Percentiles rank a stretch among this genome's conserved stretches.
Conservation (phyloP, 371 early-diverging fungal species). For the Mycotypha africana region DNA sequence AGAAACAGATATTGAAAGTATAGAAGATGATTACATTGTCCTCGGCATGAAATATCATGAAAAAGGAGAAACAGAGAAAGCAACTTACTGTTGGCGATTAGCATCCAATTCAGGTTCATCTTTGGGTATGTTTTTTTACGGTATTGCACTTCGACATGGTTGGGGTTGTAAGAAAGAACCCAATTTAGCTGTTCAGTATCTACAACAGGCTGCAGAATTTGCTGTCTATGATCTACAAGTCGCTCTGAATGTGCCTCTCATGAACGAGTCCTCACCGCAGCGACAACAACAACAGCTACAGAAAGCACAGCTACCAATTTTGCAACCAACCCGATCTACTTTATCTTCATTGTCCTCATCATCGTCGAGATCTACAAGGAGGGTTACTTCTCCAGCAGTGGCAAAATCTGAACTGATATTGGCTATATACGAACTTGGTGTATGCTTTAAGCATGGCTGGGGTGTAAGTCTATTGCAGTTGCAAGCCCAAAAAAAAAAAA, state of each 20-base stretch:
- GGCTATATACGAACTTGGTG: slow-evolving; percentile 85
- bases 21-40: slow-evolving; percentile 6
- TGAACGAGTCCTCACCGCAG: no score
- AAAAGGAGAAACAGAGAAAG: slow-evolving; percentile 68
- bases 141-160: slow-evolving; percentile 87
- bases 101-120: slow-evolving; percentile 72
- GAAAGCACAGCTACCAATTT: no score
- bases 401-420: slow-evolving; percentile 57
- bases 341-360: no score
- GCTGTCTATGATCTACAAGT: slow-evolving; percentile 61
- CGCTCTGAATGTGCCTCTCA: slow-evolving; percentile 14
- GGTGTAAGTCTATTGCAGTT: no score
- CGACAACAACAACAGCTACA: no score
- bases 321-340: no score
- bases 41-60: slow-evolving; percentile 34
- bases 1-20: no score
- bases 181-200: slow-evolving; percentile 56
- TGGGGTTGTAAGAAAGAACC: slow-evolving; percentile 76
- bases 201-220: slow-evolving; percentile 77
- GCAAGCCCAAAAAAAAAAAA: background rate
- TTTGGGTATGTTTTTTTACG: slow-evolving; percentile 83
- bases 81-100: slow-evolving; percentile 76
- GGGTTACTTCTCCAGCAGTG: slow-evolving; percentile 21
- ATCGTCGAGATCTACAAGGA: no score
- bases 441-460: slow-evolving; percentile 87